These are phyloP conservation scores for Persicaria maculosa DNA, from an alignment of 148 eudicot genomes.

Conservation along the genomic window DNA sequence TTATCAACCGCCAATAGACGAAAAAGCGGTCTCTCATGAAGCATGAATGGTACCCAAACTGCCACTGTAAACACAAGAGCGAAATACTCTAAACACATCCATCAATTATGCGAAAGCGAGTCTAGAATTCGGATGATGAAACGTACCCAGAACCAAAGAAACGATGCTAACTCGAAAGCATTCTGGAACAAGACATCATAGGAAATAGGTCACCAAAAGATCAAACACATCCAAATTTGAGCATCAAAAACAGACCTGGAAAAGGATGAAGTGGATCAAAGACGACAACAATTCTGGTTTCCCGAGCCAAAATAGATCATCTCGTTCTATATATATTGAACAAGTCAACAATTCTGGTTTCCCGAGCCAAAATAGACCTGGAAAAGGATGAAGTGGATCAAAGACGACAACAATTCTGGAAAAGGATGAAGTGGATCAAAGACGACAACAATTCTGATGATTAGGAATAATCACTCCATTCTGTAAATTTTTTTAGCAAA, in stretches of 20 bases:
- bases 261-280: constrained; percentile 90
- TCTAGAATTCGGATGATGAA: neutral
- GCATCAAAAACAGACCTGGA: constrained; percentile 34
- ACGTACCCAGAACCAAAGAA: constrained; percentile 97
- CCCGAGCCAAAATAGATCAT: constrained; percentile 93
- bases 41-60: constrained; percentile 1
- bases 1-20: neutral
- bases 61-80: neutral
- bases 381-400: too few species aligned
- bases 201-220: neutral
- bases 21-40: neutral
- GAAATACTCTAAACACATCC: neutral
- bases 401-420: too few species aligned
- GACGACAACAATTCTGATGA: too few species aligned
- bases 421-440: too few species aligned
- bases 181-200: constrained; percentile 46
- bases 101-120: neutral
- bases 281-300: constrained; percentile 67
- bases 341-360: too few species aligned
- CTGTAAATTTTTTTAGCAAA: too few species aligned
- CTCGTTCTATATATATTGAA: too few species aligned
- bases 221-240: neutral
- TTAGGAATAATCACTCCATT: too few species aligned
- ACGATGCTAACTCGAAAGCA: constrained; percentile 93
- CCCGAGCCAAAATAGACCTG: too few species aligned